These are phyloP conservation scores for Metschnikowia rubicola DNA, from an alignment of 805 yeast species.

Conservation along the genomic window DNA sequence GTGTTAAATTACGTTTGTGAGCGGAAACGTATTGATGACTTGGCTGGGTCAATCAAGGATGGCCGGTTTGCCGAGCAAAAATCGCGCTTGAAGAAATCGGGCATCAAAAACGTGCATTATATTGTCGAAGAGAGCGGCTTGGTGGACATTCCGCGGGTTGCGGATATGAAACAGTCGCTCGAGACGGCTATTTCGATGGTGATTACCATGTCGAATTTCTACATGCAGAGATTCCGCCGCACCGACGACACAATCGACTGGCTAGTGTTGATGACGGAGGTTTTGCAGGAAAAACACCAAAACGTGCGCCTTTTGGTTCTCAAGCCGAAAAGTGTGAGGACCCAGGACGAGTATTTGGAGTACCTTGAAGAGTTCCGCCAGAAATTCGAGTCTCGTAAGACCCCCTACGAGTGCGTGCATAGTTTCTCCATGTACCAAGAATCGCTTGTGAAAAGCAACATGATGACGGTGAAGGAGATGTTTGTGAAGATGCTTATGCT, in stretches of 20 bases:
- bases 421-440: constrained; percentile 49
- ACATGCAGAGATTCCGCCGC: constrained; percentile 61
- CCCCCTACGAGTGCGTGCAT: constrained; percentile 37
- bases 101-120: constrained; percentile 65
- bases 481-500: constrained; percentile 76
- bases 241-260: constrained; percentile 72
- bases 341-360: constrained; percentile 48
- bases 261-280: constrained; percentile 47
- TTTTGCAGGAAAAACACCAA: constrained; percentile 38
- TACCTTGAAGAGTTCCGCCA: constrained; percentile 41
- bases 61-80: constrained; percentile 90
- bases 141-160: constrained; percentile 32
- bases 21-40: constrained; percentile 84
- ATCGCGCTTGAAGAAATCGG: constrained; percentile 64
- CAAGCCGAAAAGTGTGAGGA: constrained; percentile 47
- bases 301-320: constrained; percentile 44
- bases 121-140: constrained; percentile 71
- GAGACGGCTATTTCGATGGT: constrained; percentile 74
- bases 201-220: constrained; percentile 62
- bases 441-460: constrained; percentile 63
- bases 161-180: constrained; percentile 57
- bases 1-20: constrained; percentile 83
- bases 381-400: constrained; percentile 36
- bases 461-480: constrained; percentile 71
- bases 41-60: constrained; percentile 77